Evolutionary conservation across 768 basidiomycete genomes (phyloP).

Genomic region (Termitomyces sp.): DNA sequence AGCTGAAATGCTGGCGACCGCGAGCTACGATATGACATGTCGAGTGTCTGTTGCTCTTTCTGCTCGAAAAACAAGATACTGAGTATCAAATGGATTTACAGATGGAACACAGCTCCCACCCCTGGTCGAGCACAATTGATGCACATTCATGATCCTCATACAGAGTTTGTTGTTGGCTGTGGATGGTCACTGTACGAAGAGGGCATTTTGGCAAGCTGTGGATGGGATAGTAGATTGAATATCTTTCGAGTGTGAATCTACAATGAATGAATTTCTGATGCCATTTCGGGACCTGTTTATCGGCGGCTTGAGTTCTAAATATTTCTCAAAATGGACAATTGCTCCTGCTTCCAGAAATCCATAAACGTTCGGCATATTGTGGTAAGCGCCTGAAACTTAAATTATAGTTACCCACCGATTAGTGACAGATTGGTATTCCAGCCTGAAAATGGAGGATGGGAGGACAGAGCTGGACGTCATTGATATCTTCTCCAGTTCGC

Average conservation of each 20-base stretch:
- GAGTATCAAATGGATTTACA: constrained; percentile 19
- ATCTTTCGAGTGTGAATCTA: constrained; percentile 52
- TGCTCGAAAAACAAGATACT: not conserved
- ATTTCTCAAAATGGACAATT: not conserved
- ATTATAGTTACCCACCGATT: not conserved
- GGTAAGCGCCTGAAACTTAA: constrained; percentile 1
- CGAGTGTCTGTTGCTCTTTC: constrained; percentile 56
- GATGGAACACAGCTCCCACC: constrained; percentile 68
- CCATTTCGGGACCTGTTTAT: not conserved
- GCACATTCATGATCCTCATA: constrained; percentile 81
- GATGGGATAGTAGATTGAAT: constrained; percentile 86
- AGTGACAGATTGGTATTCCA: not conserved
- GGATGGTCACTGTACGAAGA: constrained; percentile 92
- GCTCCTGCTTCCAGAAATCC: not conserved
- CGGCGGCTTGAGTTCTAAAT: constrained; percentile 9
- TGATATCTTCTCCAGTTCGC: constrained; percentile 62
- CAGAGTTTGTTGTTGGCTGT: constrained; percentile 91
- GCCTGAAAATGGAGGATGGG: constrained; percentile 10
- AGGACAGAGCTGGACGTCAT: constrained; percentile 36
- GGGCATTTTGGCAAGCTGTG: constrained; percentile 81
- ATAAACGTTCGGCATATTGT: not conserved
- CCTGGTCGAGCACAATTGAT: constrained; percentile 47
- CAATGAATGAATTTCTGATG: not conserved
- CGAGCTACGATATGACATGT: constrained; percentile 95
- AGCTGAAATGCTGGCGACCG: constrained; percentile 58